These are phyloP conservation scores for Porphyrellus cyaneotinctus DNA, from an alignment of 768 basidiomycete species.

Conservation along the genomic window DNA sequence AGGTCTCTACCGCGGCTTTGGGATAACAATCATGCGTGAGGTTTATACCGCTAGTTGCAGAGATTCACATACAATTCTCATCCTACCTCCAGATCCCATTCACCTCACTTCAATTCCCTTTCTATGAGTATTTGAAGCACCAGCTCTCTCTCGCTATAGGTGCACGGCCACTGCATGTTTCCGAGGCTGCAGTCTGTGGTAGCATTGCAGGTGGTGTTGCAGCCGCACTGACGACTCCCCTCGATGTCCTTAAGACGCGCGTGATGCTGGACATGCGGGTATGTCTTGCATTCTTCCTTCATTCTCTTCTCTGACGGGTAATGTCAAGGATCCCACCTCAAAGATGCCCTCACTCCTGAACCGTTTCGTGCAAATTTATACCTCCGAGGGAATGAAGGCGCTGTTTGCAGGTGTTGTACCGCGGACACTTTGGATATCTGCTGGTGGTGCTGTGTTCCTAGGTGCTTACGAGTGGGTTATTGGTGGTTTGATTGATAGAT, in stretches of 20 bases:
- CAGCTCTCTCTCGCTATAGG: constrained; percentile 52
- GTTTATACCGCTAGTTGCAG: constrained; percentile 30
- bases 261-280: constrained; percentile 93
- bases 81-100: constrained; percentile 74
- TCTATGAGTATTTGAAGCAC: constrained; percentile 85
- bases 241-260: constrained; percentile 95
- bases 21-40: constrained; percentile 70
- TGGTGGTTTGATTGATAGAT: constrained; percentile 40
- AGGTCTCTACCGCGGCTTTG: constrained; percentile 89
- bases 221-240: constrained; percentile 86
- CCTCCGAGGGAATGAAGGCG: constrained; percentile 64
- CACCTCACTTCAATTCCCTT: constrained; percentile 91
- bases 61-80: constrained; percentile 3
- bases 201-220: constrained; percentile 88
- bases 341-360: constrained; percentile 50
- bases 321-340: constrained; percentile 45
- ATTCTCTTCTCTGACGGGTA: not conserved
- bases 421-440: constrained; percentile 93
- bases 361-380: constrained; percentile 65
- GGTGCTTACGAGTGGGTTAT: constrained; percentile 91
- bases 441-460: constrained; percentile 94
- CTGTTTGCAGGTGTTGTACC: constrained; percentile 87
- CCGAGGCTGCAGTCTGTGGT: constrained; percentile 85
- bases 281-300: constrained; percentile 19
- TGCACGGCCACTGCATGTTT: constrained; percentile 56